Conservation (phyloP, 1,284 basidiomycete genomes). For the Irpex rosettiformis region DNA sequence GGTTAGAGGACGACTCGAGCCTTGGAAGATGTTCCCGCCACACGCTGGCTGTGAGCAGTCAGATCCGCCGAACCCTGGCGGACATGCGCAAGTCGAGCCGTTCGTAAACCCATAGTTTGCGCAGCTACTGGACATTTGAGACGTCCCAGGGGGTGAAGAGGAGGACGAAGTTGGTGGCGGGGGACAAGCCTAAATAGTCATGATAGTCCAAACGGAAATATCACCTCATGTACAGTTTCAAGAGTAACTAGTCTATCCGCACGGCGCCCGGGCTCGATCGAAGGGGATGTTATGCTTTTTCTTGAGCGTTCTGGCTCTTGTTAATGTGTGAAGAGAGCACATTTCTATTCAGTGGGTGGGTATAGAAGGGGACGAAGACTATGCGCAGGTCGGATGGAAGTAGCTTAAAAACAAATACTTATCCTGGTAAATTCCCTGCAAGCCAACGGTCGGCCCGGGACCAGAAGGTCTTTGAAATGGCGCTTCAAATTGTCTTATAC, state of each 20-base stretch:
- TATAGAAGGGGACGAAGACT: background rate
- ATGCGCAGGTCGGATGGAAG: background rate
- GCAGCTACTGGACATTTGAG: conserved; percentile 39
- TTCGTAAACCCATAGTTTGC: conserved; percentile 65
- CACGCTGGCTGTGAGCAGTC: conserved; percentile 71
- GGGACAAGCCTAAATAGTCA: background rate
- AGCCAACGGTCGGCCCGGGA: too few relatives aligned
- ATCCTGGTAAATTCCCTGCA: background rate
- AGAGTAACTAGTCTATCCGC: background rate
- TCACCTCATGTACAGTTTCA: background rate
- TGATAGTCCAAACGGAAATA: background rate
- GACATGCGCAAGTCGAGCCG: conserved; percentile 64
- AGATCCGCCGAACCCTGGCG: conserved; percentile 71
- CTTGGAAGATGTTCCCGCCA: conserved; percentile 78
- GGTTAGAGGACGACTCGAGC: conserved; percentile 48
- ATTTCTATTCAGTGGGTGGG: background rate
- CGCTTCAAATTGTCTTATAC: background rate
- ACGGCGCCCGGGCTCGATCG: background rate
- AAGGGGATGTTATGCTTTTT: background rate
- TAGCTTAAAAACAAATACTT: background rate
- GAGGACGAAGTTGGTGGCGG: background rate
- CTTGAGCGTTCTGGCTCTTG: background rate
- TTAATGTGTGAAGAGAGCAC: background rate
- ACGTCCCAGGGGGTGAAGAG: background rate
- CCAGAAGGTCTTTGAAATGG: background rate